Evolutionary conservation across 116 monocot genomes (phyloP).

Genomic region (Cymodocea nodosa): DNA sequence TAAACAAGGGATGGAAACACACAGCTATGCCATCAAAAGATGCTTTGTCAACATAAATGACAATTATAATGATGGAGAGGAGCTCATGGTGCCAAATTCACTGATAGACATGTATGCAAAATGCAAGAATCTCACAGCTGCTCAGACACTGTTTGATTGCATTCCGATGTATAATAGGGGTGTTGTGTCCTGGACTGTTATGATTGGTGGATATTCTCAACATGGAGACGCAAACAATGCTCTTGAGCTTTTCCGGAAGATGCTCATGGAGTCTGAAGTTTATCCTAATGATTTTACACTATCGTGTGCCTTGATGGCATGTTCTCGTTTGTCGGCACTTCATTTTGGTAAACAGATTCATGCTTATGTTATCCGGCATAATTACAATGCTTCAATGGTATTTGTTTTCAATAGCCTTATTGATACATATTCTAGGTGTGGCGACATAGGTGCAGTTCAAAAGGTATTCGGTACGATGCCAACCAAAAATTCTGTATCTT

Average conservation of each 20-base stretch:
- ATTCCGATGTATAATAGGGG: slow-evolving; percentile 34
- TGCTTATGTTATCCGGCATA: slow-evolving; percentile 41
- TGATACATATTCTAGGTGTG: slow-evolving; percentile 84
- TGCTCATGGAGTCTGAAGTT: slow-evolving; percentile 28
- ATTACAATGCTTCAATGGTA: slow-evolving; percentile 16
- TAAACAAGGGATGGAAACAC: slow-evolving; percentile 62
- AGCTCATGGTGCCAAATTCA: slow-evolving; percentile 72
- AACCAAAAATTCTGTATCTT: slow-evolving; percentile 57
- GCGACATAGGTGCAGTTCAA: slow-evolving; percentile 42
- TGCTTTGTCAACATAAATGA: slow-evolving; percentile 24
- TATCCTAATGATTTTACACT: slow-evolving; percentile 66
- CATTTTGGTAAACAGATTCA: slow-evolving; percentile 64
- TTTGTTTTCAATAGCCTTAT: slow-evolving; percentile 69
- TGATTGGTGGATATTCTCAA: slow-evolving; percentile 88
- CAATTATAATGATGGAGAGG: slow-evolving; percentile 27
- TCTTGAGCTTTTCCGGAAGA: slow-evolving; percentile 48
- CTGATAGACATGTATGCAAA: slow-evolving; percentile 88
- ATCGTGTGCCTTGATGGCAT: slow-evolving; percentile 73
- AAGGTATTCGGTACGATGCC: slow-evolving; percentile 49
- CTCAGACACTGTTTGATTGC: slow-evolving; percentile 31
- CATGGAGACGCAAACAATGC: slow-evolving; percentile 77
- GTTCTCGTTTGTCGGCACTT: slow-evolving; percentile 45
- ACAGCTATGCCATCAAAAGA: slow-evolving; percentile 52
- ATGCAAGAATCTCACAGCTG: slow-evolving; percentile 40
- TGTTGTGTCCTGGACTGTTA: slow-evolving; percentile 88